Base-by-base conservation (phyloP, 352 stramenopile species). In the Discostella stelligera region DNA sequence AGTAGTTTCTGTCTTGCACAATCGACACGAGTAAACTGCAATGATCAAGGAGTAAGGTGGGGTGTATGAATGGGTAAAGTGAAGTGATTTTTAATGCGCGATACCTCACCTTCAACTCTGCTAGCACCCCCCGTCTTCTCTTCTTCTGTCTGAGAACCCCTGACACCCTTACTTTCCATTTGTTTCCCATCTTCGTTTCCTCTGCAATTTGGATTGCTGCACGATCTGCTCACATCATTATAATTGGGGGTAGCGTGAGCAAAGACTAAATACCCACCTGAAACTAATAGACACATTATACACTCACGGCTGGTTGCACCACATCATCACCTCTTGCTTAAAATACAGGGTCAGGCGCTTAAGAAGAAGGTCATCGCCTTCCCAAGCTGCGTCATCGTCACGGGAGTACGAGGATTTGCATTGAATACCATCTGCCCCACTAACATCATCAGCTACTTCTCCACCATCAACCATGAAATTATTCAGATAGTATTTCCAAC, bases 291-390 rank as follows among this genome's bases (percentile, higher is more conserved):
- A 32, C 0, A 32, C 50, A 58, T 14, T 3, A 41, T 13, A 60
- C 46, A 77, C 82, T n/a, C 44, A 69, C 49, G 87, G 87, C 52
- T 78, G 61, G 79, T 92, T 90, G 30, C 87, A 79, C 87, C 87
- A 92, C 0, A 62, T 88, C 87, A 92, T 92, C 21, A 85, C 71
- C 21, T 83, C 63, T 37, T 58, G 41, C 56, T 87, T 73, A 53
- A 92, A 92, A 69, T 84, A 92, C n/a, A 86, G 69, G 49, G 77
- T 84, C 0, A 92, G 64, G 30, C 84, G 74, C 61, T 92, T 88
- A 10, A 92, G 72, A 21, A 91, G 83, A 2, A 90, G 16, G 37
- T 83, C 77, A 66, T 89, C 79, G 23, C 79, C 76, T 55, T 77
- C 69, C 25, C 79, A 82, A 14, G 70, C 58, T 13, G 25, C 25